Conservation (phyloP, 345 rosid species). For the Eucalyptus microcorys region DNA sequence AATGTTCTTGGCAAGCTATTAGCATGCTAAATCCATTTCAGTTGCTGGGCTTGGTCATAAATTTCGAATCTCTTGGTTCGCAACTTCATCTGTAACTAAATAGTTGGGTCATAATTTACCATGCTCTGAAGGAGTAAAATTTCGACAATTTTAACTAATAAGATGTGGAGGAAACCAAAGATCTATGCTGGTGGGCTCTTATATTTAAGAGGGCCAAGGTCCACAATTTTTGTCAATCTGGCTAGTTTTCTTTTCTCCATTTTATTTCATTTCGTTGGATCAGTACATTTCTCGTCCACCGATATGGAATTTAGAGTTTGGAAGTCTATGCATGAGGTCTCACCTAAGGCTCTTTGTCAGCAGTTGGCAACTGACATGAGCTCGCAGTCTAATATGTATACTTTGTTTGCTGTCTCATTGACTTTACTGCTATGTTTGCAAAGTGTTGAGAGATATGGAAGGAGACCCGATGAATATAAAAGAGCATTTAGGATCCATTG, state of each 20-base stretch:
- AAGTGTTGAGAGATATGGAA: not conserved
- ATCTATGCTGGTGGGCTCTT: not conserved
- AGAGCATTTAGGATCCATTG: too few species aligned
- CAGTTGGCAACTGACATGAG: not conserved
- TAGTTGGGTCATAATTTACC: not conserved
- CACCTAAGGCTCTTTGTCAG: not conserved
- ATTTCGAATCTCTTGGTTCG: not conserved
- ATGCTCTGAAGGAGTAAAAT: not conserved
- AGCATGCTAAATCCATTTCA: not conserved
- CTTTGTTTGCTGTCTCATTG: not conserved
- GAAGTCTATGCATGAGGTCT: not conserved
- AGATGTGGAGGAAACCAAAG: not conserved
- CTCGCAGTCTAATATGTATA: not conserved
- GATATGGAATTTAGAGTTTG: not conserved
- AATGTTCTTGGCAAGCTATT: not conserved
- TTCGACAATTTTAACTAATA: not conserved
- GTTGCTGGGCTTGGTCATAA: not conserved
- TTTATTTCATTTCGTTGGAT: not conserved
- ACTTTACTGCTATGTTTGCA: not conserved
- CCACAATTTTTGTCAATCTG: not conserved
- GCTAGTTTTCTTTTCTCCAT: not conserved
- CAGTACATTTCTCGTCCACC: not conserved
- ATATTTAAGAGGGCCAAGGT: not conserved
- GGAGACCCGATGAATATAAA: too few species aligned
- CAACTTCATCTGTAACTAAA: not conserved